A percentile compares a stretch with the other conserved stretches of the same genome.
These are phyloP conservation scores for Tolypocladium endophyticum DNA, from an alignment of 2,329 filamentous ascomycete genomes.

Conservation along the genomic window DNA sequence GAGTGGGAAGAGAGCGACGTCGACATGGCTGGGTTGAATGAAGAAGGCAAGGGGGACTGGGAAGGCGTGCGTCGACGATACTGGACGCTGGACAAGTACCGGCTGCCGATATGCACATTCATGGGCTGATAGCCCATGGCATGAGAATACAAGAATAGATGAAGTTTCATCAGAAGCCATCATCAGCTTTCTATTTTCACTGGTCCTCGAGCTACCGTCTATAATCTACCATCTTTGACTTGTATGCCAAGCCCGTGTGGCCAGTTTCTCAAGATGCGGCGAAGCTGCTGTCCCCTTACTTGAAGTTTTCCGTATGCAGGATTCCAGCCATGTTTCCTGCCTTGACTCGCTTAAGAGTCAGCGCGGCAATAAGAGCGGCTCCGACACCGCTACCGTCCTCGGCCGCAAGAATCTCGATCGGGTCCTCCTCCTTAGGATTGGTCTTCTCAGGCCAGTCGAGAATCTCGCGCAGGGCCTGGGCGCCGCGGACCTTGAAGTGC, in stretches of 20 bases:
- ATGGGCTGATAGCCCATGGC: constrained; percentile 40
- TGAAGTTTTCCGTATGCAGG: constrained; percentile 53
- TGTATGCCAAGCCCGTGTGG: constrained; percentile 7
- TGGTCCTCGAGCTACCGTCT: constrained; percentile 5
- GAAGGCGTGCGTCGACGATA: constrained; percentile 79
- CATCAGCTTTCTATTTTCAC: neutral
- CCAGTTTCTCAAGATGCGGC: neutral
- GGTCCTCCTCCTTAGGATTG: constrained; percentile 64
- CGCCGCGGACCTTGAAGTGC: constrained; percentile 89
- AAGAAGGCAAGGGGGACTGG: constrained; percentile 68
- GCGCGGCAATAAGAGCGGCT: constrained; percentile 79
- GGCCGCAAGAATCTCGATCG: constrained; percentile 75
- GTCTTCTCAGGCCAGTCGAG: constrained; percentile 78
- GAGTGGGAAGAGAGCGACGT: constrained; percentile 75
- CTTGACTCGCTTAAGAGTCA: constrained; percentile 55
- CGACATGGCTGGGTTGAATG: constrained; percentile 52
- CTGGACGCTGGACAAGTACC: constrained; percentile 76
- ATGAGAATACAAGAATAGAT: neutral
- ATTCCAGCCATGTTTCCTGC: constrained; percentile 54
- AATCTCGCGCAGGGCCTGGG: constrained; percentile 84
- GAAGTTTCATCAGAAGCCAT: neutral
- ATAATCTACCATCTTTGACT: constrained; percentile 12
- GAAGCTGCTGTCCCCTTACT: constrained; percentile 10
- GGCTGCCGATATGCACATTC: constrained; percentile 64
- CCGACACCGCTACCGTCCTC: constrained; percentile 98